Conservation (phyloP, 768 basidiomycete species). For the Lepiota subincarnata region DNA sequence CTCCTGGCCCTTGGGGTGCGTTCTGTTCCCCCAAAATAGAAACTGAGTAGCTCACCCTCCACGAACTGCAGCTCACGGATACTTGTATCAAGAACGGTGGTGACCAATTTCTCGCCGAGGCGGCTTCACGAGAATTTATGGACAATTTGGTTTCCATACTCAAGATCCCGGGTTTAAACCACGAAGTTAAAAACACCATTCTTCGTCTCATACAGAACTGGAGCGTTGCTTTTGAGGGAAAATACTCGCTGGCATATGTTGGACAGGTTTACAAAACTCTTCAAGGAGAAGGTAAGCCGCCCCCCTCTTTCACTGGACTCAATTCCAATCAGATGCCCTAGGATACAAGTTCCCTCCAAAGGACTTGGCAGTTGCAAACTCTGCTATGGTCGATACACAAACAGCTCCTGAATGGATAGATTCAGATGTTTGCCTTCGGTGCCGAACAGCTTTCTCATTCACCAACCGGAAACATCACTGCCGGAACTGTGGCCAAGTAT, state of each 20-base stretch:
- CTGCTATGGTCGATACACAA: conserved; percentile 87
- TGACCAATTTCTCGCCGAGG: conserved; percentile 80
- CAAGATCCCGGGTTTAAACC: conserved; percentile 70
- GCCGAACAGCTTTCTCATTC: conserved; percentile 86
- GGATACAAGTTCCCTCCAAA: conserved; percentile 85
- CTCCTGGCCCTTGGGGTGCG: conserved; percentile 80
- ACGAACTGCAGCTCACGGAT: conserved; percentile 66
- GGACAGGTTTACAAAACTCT: conserved; percentile 78
- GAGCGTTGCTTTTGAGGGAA: conserved; percentile 87
- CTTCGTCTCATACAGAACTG: conserved; percentile 87
- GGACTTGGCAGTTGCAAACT: conserved; percentile 61
- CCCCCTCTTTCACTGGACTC: not conserved
- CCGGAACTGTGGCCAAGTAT: conserved; percentile 95
- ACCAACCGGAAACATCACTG: conserved; percentile 99
- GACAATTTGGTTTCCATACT: conserved; percentile 90
- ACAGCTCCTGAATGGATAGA: conserved; percentile 98
- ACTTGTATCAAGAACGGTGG: conserved; percentile 96
- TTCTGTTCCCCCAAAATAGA: conserved; percentile 15
- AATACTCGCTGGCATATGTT: conserved; percentile 66
- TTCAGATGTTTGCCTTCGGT: conserved; percentile 90
- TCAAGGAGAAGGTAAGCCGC: conserved; percentile 62
- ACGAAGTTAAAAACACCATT: conserved; percentile 79
- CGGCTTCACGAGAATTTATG: conserved; percentile 88
- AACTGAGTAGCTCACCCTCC: conserved; percentile 2
- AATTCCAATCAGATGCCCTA: conserved; percentile 22